Conservation (phyloP, 345 rosid species). For the Citropsis articulata region DNA sequence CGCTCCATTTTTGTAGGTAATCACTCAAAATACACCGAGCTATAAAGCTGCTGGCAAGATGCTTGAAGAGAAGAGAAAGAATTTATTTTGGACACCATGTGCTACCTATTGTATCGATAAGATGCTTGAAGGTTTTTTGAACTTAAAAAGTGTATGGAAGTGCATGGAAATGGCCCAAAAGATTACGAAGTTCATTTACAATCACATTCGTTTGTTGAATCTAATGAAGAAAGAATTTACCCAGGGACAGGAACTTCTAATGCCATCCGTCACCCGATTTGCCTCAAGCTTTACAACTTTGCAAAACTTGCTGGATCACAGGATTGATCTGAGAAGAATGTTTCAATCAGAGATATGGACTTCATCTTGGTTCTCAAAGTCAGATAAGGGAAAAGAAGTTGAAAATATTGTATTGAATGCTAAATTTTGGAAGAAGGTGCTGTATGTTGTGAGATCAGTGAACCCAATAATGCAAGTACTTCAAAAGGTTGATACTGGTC, state of each 20-base stretch:
- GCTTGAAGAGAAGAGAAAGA: conserved; percentile 50
- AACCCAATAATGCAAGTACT: conserved; percentile 37
- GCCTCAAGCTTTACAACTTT: conserved; percentile 38
- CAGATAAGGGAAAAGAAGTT: conserved; percentile 45
- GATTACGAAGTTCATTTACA: conserved; percentile 39
- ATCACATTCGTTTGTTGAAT: conserved; percentile 30
- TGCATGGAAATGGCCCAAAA: conserved; percentile 34
- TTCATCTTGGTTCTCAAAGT: conserved; percentile 31
- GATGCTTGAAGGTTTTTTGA: conserved; percentile 40
- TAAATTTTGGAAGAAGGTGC: conserved; percentile 45
- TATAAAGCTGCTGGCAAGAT: conserved; percentile 48
- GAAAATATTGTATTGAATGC: conserved; percentile 34
- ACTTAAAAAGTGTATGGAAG: conserved; percentile 33
- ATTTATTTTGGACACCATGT: conserved; percentile 54
- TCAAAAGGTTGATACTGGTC: conserved; percentile 30
- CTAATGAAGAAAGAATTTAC: conserved; percentile 44
- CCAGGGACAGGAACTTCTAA: conserved; percentile 43
- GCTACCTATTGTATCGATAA: conserved; percentile 35
- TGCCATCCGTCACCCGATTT: conserved; percentile 31
- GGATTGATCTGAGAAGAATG: conserved; percentile 38
- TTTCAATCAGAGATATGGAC: conserved; percentile 39
- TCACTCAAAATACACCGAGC: conserved; percentile 37
- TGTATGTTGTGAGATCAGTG: conserved; percentile 31
- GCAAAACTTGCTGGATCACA: conserved; percentile 36
- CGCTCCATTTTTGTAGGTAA: conserved; percentile 28